Evolutionary conservation across 352 stramenopile genomes (phyloP), one percentile per base, ranked within the genome.

Genomic region (Pythium insidiosum): DNA sequence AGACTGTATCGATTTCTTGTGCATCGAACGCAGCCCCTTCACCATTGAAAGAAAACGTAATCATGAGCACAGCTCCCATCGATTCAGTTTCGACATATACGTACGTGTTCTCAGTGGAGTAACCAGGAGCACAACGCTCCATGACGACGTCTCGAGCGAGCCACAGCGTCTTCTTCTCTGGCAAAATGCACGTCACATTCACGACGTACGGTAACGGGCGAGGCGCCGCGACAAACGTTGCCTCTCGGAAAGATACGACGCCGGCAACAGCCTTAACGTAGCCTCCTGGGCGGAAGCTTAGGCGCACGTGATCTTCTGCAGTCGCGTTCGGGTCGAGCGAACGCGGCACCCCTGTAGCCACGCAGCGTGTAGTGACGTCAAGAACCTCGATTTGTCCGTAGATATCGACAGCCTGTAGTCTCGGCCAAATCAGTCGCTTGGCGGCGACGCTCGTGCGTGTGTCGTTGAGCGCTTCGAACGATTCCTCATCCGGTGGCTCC

Each of bases 301-400:
- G 7, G 54, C 45, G 9, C n/a, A n/a, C n/a, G n/a, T n/a, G n/a
- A n/a, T n/a, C n/a, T n/a, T n/a, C n/a, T n/a, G n/a, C n/a, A n/a
- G n/a, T n/a, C n/a, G n/a, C n/a, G n/a, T n/a, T n/a, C n/a, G n/a
- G n/a, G 34, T 47, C 43, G 36, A 33, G 28, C 9, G 9, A 13
- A 9, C 36, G 19, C 46, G 51, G 18, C 20, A 47, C 25, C 38
- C 46, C 66, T 5, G 36, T 43, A 11, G 73, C 52, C 15, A 47
- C 26, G 30, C 73, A 87, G 30, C 66, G 41, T 0, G 73, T 84
- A 22, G 58, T 36, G 21, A 46, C 62, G 29, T 87, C 73, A 11
- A 87, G 50, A 2, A 81, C 67, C 45, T 87, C 71, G 19, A 81
- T 56, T 39, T 87, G 73, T 0, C 56, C 55, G 36, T 87, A 87